These are phyloP conservation scores for Pachysandra terminalis DNA, from an alignment of 164 flowering plant species.

Conservation along the genomic window DNA sequence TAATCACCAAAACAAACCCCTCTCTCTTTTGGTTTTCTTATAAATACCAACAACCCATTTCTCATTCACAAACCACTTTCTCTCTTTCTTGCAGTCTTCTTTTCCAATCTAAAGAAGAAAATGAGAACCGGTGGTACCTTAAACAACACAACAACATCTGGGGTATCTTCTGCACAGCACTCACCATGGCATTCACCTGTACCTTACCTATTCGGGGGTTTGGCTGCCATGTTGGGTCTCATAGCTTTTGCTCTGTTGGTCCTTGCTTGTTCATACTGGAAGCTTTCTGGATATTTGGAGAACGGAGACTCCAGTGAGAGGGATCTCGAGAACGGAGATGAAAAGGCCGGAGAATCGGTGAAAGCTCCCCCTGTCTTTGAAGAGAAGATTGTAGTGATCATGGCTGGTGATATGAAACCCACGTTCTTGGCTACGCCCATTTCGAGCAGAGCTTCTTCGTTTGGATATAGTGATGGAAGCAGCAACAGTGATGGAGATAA, in stretches of 20 bases:
- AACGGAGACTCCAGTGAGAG: constrained; percentile 28
- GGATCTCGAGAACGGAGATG: constrained; percentile 44
- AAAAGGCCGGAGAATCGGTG: constrained; percentile 19
- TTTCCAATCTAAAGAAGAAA: constrained; percentile 5
- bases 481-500: constrained; percentile 10
- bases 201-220: constrained; percentile 84
- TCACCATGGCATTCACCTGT: constrained; percentile 89
- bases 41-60: too few relatives aligned
- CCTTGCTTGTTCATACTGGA: constrained; percentile 86
- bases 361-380: constrained; percentile 32
- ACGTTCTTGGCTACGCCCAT: constrained; percentile 66
- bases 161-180: constrained; percentile 19
- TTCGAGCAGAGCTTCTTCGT: constrained; percentile 41
- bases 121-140: constrained; percentile 28
- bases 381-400: constrained; percentile 62
- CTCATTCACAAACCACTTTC: too few relatives aligned
- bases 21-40: constrained; percentile 6
- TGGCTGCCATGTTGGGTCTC: constrained; percentile 84
- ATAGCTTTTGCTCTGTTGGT: constrained; percentile 79
- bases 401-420: constrained; percentile 70
- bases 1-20: constrained; percentile 9
- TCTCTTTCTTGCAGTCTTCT: too few relatives aligned
- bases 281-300: constrained; percentile 55
- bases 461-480: constrained; percentile 16
- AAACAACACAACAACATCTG: constrained; percentile 6